A percentile compares a stretch with the other conserved stretches of the same genome.
phyloP scores from a whole-genome alignment of 75 land plant genomes.

The Isoetes taiwanensis region DNA sequence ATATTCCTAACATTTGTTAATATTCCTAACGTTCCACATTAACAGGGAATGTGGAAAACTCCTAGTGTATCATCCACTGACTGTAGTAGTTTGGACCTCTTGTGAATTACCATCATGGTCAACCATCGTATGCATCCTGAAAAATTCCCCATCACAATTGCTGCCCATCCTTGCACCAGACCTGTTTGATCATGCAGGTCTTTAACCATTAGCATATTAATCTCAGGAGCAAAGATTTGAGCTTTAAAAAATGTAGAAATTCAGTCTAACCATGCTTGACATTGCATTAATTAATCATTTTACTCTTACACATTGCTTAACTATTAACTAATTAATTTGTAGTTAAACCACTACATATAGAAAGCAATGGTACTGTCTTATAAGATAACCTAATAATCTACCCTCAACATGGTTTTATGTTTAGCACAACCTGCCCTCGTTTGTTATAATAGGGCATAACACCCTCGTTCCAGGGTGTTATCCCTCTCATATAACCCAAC shows the following conservation, averaged over 20 bases:
- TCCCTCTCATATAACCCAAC: slow-evolving; percentile 42
- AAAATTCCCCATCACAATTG: slow-evolving; percentile 18
- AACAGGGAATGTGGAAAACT: slow-evolving; percentile 29
- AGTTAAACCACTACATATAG: no score
- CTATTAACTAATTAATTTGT: no score
- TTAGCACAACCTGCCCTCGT: no score
- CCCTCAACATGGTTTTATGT: slow-evolving; percentile 15
- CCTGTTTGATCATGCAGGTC: no score
- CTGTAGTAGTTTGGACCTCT: slow-evolving; percentile 6
- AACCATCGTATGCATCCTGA: slow-evolving; percentile 33
- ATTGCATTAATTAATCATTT: no score
- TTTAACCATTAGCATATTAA: no score
- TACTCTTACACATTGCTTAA: no score
- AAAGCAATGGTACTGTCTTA: slow-evolving; percentile 15
- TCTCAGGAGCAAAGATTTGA: no score
- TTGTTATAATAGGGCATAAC: slow-evolving; percentile 26
- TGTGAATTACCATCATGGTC: slow-evolving; percentile 30
- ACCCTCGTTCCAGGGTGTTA: slow-evolving; percentile 10
- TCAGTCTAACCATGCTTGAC: no score
- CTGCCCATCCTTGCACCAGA: slow-evolving; percentile 31
- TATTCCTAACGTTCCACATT: slow-evolving; percentile 23
- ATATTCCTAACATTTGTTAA: no score
- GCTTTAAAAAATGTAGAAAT: no score
- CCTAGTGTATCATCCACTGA: slow-evolving; percentile 29
- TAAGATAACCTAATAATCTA: slow-evolving; percentile 23